phyloP scores from a whole-genome alignment of 352 stramenopile genomes.

The Stramenopiles sp. region DNA sequence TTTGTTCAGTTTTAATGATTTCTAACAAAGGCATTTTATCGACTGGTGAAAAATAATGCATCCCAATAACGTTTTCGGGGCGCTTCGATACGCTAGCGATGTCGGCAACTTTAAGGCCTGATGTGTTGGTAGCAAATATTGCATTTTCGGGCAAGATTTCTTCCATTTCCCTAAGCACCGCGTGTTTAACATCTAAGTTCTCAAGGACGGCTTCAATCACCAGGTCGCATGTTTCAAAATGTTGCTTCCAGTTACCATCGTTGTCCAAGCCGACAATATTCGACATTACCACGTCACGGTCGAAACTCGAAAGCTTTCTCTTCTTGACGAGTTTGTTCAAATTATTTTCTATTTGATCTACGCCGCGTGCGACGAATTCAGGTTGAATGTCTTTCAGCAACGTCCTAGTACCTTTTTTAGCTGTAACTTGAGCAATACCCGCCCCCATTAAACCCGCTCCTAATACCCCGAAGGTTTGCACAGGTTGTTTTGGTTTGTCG shows the following conservation, averaged over 20 bases:
- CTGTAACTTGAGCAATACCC: slow-evolving; percentile 85
- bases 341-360: slow-evolving; percentile 80
- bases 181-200: slow-evolving; percentile 86
- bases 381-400: slow-evolving; percentile 86
- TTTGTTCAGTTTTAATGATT: slow-evolving; percentile 85
- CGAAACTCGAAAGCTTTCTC: slow-evolving; percentile 67
- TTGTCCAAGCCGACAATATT: slow-evolving; percentile 73
- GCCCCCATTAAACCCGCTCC: slow-evolving; percentile 94
- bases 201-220: slow-evolving; percentile 97
- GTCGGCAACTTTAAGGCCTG: slow-evolving; percentile 78
- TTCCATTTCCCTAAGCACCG: slow-evolving; percentile 77
- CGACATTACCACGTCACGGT: slow-evolving; percentile 66
- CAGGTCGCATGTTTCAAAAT: slow-evolving; percentile 78
- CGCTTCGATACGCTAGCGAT: slow-evolving; percentile 60
- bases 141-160: slow-evolving; percentile 61
- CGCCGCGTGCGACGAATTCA: slow-evolving; percentile 42
- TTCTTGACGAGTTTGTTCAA: slow-evolving; percentile 82
- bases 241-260: slow-evolving; percentile 60
- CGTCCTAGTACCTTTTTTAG: slow-evolving; percentile 76
- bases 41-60: slow-evolving; percentile 98
- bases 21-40: slow-evolving; percentile 91
- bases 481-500: slow-evolving; percentile 49
- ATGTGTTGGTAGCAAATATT: slow-evolving; percentile 95
- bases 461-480: slow-evolving; percentile 81
- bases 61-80: slow-evolving; percentile 78